Conservation (phyloP, 371 early-diverging fungal species). For the Gilbertella persicaria region DNA sequence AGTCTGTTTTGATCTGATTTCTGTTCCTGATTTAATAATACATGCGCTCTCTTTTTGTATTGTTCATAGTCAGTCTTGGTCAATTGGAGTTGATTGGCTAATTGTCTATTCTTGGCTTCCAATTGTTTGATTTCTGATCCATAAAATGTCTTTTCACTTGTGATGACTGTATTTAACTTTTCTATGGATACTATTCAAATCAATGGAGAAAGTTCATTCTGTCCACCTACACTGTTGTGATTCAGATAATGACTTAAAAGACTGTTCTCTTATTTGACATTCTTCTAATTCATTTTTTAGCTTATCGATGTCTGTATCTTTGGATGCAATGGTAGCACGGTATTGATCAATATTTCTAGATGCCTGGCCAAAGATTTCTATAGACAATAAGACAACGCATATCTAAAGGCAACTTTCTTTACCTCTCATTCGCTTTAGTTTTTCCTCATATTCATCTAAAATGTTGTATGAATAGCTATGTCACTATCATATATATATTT, state of each 20-base stretch:
- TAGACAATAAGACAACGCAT: neutral
- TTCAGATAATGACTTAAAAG: constrained; percentile 34
- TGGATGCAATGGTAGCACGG: constrained; percentile 55
- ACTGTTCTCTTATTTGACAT: constrained; percentile 35
- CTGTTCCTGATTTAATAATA: constrained; percentile 44
- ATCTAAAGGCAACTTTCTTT: too few species aligned
- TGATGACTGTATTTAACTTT: constrained; percentile 42
- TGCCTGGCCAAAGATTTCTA: constrained; percentile 63
- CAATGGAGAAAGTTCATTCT: neutral
- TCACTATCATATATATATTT: neutral
- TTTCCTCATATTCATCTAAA: constrained; percentile 47
- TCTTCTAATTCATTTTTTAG: constrained; percentile 45
- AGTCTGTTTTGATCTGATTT: constrained; percentile 30
- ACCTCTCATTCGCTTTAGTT: constrained; percentile 54
- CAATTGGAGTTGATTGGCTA: constrained; percentile 45
- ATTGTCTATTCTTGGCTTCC: constrained; percentile 55
- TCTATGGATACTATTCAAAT: constrained; percentile 41
- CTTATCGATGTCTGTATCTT: constrained; percentile 52
- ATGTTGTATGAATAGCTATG: too few species aligned
- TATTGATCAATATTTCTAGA: constrained; percentile 63
- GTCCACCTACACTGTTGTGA: constrained; percentile 42
- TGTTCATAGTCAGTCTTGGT: constrained; percentile 56
- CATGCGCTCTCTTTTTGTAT: constrained; percentile 61
- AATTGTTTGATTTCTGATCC: constrained; percentile 49
- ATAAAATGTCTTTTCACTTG: constrained; percentile 44